phyloP scores from a whole-genome alignment of 345 rosid genomes.

The Eucalyptus erythrocorys region DNA sequence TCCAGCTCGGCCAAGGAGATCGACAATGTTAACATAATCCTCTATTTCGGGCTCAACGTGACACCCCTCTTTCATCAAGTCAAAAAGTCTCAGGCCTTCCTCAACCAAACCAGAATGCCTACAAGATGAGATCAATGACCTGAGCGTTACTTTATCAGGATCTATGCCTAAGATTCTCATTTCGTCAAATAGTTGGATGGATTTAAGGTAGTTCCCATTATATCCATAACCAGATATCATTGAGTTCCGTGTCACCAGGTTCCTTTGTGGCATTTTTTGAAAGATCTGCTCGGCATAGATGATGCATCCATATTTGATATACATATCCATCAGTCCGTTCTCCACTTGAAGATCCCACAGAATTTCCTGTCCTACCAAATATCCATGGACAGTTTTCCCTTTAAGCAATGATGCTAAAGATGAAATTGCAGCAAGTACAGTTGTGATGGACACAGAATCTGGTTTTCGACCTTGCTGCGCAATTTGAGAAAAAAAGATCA shows the following conservation, averaged over 20 bases:
- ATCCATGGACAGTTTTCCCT: slow-evolving; percentile 61
- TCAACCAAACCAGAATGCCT: slow-evolving; percentile 66
- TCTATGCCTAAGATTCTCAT: slow-evolving; percentile 38
- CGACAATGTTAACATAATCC: slow-evolving; percentile 62
- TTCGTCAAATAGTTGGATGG: slow-evolving; percentile 37
- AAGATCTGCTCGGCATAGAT: slow-evolving; percentile 45
- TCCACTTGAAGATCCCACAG: slow-evolving; percentile 39
- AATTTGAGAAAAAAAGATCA: slow-evolving; percentile 27
- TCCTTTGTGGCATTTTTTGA: slow-evolving; percentile 28
- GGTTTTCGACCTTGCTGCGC: slow-evolving; percentile 27
- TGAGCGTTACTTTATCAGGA: slow-evolving; percentile 64
- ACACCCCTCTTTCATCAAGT: slow-evolving; percentile 36
- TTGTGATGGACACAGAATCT: slow-evolving; percentile 55
- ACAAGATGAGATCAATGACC: slow-evolving; percentile 65
- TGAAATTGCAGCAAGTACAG: slow-evolving; percentile 60
- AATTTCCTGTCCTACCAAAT: slow-evolving; percentile 35
- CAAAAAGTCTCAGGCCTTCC: slow-evolving; percentile 44
- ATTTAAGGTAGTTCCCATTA: slow-evolving; percentile 45
- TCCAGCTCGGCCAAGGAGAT: slow-evolving; percentile 76
- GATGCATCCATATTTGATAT: slow-evolving; percentile 54
- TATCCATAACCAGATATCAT: slow-evolving; percentile 78
- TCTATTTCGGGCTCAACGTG: slow-evolving; percentile 43
- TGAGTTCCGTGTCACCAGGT: slow-evolving; percentile 59
- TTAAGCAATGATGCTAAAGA: slow-evolving; percentile 43
- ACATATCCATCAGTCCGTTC: slow-evolving; percentile 78